These are phyloP conservation scores for Coemansia sp. DNA, from an alignment of 192 early-diverging fungal genomes.

Conservation along the genomic window DNA sequence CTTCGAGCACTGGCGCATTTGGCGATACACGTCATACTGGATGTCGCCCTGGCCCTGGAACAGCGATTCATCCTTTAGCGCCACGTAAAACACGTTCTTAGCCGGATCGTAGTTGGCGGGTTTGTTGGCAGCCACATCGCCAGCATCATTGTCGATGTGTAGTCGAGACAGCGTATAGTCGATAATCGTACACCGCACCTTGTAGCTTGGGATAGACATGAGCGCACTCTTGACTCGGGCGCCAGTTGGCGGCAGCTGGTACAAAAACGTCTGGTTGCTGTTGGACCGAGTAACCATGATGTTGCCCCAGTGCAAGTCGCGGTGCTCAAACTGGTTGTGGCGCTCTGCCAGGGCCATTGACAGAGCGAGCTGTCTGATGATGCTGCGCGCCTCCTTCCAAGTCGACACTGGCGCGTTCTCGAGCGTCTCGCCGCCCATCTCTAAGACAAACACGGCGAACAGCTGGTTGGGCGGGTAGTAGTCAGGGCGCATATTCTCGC, in stretches of 20 bases:
- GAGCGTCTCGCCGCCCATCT: constrained; percentile 73
- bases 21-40: constrained; percentile 72
- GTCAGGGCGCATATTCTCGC: constrained; percentile 76
- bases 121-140: constrained; percentile 16
- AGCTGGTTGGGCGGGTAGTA: constrained; percentile 66
- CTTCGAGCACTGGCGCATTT: constrained; percentile 57
- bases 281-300: constrained; percentile 59
- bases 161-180: constrained; percentile 73
- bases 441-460: constrained; percentile 70
- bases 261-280: constrained; percentile 48
- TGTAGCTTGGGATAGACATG: constrained; percentile 59
- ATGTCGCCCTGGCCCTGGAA: constrained; percentile 64
- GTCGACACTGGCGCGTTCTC: constrained; percentile 52
- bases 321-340: constrained; percentile 61
- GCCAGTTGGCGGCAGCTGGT: constrained; percentile 45
- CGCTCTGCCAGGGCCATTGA: constrained; percentile 61
- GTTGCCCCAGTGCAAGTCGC: constrained; percentile 77
- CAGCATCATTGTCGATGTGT: constrained; percentile 50
- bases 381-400: constrained; percentile 65
- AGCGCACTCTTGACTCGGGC: constrained; percentile 42
- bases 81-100: constrained; percentile 57
- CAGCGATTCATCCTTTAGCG: constrained; percentile 56
- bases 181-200: constrained; percentile 65
- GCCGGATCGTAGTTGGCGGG: constrained; percentile 33
- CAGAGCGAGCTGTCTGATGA: constrained; percentile 66